A percentile compares a stretch with the other conserved stretches of the same genome.
Evolutionary conservation across 345 rosid genomes (phyloP).

Genomic region (Viola odorata): DNA sequence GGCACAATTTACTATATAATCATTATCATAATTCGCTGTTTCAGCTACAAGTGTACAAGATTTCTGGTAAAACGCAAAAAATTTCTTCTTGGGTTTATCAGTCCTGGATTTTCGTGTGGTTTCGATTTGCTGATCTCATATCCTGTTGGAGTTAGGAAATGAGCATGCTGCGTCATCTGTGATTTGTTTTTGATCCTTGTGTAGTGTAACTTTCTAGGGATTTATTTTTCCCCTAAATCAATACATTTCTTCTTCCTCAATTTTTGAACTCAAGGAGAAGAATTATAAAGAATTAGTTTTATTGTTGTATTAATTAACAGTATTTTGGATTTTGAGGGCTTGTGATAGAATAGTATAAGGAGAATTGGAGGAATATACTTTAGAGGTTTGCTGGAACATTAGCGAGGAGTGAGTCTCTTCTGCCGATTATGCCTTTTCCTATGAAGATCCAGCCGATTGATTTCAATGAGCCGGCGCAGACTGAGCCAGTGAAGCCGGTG

Average conservation of each 20-base stretch:
- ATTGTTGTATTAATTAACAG: neutral
- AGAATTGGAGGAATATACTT: neutral
- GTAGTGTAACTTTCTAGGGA: neutral
- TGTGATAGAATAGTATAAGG: slow-evolving; percentile 3
- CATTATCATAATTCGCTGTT: slow-evolving; percentile 8
- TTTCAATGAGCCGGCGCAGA: slow-evolving; percentile 29
- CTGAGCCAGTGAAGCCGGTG: slow-evolving; percentile 49
- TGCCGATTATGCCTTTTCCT: slow-evolving; percentile 35
- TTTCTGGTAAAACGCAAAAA: neutral
- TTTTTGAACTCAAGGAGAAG: slow-evolving; percentile 14
- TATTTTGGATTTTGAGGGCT: slow-evolving; percentile 5
- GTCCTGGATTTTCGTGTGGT: slow-evolving; percentile 23
- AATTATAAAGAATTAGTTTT: neutral
- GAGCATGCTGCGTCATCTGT: slow-evolving; percentile 5
- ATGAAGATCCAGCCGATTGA: slow-evolving; percentile 87
- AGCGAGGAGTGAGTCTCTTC: neutral
- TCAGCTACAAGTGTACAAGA: slow-evolving; percentile 3
- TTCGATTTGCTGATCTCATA: slow-evolving; percentile 20
- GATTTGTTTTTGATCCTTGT: slow-evolving; percentile 6
- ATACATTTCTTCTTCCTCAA: slow-evolving; percentile 3
- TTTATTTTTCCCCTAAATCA: neutral
- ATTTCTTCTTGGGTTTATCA: neutral
- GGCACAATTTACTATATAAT: slow-evolving; percentile 23
- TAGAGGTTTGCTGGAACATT: neutral
- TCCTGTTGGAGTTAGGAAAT: neutral